These are phyloP conservation scores for Epichloe baconii DNA, from an alignment of 2,329 filamentous ascomycete genomes.

Conservation along the genomic window DNA sequence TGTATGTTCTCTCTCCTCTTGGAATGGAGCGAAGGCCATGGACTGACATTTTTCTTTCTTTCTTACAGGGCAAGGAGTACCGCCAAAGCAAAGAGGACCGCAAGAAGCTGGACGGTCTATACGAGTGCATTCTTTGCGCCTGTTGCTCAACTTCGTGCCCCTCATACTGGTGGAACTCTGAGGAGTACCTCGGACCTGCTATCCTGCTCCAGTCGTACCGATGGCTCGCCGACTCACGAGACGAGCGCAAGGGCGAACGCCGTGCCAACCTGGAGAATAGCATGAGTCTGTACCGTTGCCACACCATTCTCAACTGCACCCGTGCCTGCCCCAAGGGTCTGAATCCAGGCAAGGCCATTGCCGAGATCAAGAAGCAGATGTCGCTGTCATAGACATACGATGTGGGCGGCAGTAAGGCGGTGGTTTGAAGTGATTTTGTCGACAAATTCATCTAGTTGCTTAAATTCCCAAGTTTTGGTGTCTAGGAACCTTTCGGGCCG, in stretches of 20 bases:
- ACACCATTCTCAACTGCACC: slow-evolving; percentile 98
- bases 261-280: slow-evolving; percentile 92
- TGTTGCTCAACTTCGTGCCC: slow-evolving; percentile 99
- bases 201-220: slow-evolving; percentile 96
- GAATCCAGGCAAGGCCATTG: slow-evolving; percentile 90
- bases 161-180: slow-evolving; percentile 99
- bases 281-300: slow-evolving; percentile 97
- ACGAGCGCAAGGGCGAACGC: slow-evolving; percentile 77
- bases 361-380: slow-evolving; percentile 98
- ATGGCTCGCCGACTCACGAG: slow-evolving; percentile 90
- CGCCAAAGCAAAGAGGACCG: slow-evolving; percentile 85
- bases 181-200: slow-evolving; percentile 95
- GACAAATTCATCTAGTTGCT: not conserved
- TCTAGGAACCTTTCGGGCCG: not conserved
- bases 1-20: slow-evolving; percentile 39
- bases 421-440: not conserved
- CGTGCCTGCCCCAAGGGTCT: slow-evolving; percentile 96
- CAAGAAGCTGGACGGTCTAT: slow-evolving; percentile 92
- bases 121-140: slow-evolving; percentile 98
- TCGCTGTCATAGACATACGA: slow-evolving; percentile 29
- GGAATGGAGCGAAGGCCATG: not conserved
- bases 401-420: not conserved
- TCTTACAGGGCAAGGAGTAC: slow-evolving; percentile 69
- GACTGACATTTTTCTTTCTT: not conserved
- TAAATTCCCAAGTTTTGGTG: not conserved